Evolutionary conservation across 2,329 filamentous ascomycete species (phyloP).

Genomic region (Pestalotiopsis sp.): DNA sequence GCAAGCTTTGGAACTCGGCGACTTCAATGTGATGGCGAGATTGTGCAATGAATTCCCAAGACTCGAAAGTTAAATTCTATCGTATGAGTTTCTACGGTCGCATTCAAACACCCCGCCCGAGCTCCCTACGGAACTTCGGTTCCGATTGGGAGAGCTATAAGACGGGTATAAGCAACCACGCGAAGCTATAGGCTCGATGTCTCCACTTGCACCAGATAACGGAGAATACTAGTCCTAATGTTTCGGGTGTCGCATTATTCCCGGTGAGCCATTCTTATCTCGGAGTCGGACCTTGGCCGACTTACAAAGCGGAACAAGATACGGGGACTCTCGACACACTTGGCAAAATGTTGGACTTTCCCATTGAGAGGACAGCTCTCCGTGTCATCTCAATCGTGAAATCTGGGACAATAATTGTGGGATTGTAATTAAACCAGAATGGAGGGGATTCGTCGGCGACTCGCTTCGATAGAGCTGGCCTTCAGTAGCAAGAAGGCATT

Average conservation of each 20-base stretch:
- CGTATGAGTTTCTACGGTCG: no score
- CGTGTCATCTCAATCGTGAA: not conserved
- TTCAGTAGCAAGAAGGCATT: conserved; percentile 11
- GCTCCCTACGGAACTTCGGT: not conserved
- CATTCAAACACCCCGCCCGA: not conserved
- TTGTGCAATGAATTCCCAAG: no score
- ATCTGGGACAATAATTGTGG: no score
- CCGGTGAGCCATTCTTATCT: not conserved
- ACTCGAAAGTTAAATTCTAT: not conserved
- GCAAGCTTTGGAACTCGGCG: no score
- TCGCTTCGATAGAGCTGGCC: conserved; percentile 5
- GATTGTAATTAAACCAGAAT: no score
- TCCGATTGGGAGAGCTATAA: not conserved
- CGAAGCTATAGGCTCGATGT: not conserved
- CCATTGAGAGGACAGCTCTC: not conserved
- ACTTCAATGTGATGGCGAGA: no score
- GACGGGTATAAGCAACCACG: not conserved
- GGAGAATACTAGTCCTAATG: not conserved
- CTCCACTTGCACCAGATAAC: not conserved
- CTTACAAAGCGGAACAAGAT: not conserved
- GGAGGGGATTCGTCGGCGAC: conserved; percentile 1
- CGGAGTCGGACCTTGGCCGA: not conserved
- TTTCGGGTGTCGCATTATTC: not conserved
- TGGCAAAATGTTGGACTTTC: not conserved
- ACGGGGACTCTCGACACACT: not conserved